Evolutionary conservation across 108 stramenopile species (phyloP).

Genomic region (Nannochloropsis gaditana): DNA sequence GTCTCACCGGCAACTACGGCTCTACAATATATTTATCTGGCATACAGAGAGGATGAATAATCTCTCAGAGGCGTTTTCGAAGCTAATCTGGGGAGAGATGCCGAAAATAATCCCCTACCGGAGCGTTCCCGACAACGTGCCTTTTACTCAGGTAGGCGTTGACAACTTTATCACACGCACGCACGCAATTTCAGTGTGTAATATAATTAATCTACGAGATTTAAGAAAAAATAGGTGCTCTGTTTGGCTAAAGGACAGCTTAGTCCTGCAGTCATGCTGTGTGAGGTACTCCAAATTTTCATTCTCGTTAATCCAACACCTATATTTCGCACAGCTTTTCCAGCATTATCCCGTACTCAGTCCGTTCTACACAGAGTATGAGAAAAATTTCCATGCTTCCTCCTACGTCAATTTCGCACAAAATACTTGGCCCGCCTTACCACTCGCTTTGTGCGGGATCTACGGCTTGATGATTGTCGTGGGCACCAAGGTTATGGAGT

Average conservation of each 20-base stretch:
- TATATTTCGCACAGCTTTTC: slow-evolving; percentile 31
- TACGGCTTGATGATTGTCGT: background rate
- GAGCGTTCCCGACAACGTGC: background rate
- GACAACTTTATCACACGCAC: background rate
- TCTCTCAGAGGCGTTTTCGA: background rate
- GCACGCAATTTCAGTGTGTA: no score
- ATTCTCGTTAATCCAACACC: background rate
- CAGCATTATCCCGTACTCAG: slow-evolving; percentile 26
- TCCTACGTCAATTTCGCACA: slow-evolving; percentile 6
- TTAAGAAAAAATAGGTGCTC: no score
- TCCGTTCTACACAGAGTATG: slow-evolving; percentile 24
- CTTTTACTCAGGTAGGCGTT: background rate
- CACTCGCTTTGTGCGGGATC: background rate
- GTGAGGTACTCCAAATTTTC: background rate
- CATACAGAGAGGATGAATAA: background rate
- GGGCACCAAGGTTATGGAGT: background rate
- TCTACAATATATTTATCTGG: background rate
- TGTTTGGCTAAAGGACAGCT: no score
- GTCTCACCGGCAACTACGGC: no score
- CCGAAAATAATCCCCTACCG: slow-evolving; percentile 1
- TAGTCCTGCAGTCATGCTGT: no score
- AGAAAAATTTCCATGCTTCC: slow-evolving; percentile 26
- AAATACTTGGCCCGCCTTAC: slow-evolving; percentile 12
- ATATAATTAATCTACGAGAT: no score
- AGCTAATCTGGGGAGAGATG: background rate